A percentile compares a stretch with the other conserved stretches of the same genome.
These are phyloP conservation scores for Tillandsia fasciculata DNA, from an alignment of 176 grass and related monocot genomes.

Conservation along the genomic window DNA sequence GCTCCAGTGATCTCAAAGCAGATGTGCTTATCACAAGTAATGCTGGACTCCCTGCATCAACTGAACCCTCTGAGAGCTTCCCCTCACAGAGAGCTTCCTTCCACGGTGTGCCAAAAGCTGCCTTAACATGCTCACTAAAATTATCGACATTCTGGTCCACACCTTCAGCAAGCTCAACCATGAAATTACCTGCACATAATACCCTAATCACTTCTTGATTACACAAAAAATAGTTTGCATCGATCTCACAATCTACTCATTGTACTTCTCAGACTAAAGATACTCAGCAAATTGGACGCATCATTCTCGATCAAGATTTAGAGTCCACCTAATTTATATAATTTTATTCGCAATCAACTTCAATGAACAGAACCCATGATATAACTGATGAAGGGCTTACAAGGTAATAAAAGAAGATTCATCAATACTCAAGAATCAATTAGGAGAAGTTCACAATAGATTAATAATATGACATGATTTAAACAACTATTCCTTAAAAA, in stretches of 20 bases:
- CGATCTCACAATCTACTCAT: not conserved
- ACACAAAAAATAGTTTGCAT: not conserved
- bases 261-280: not conserved
- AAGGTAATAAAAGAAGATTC: too few relatives aligned
- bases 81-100: slow-evolving; percentile 59
- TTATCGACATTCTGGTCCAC: slow-evolving; percentile 49
- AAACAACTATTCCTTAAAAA: too few relatives aligned
- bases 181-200: slow-evolving; percentile 46
- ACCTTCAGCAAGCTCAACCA: slow-evolving; percentile 63
- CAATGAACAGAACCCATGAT: too few relatives aligned
- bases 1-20: slow-evolving; percentile 69
- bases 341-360: too few relatives aligned
- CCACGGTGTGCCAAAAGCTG: slow-evolving; percentile 41
- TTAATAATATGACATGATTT: too few relatives aligned
- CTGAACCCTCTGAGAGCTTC: slow-evolving; percentile 21
- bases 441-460: too few relatives aligned
- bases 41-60: slow-evolving; percentile 48
- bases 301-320: too few relatives aligned
- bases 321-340: not conserved
- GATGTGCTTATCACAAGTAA: slow-evolving; percentile 62
- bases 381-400: too few relatives aligned
- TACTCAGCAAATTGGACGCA: too few relatives aligned
- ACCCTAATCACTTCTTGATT: not conserved
- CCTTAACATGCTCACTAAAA: slow-evolving; percentile 65
- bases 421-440: too few relatives aligned